These are phyloP conservation scores for Russula lepida DNA, from an alignment of 768 basidiomycete genomes.

Conservation along the genomic window DNA sequence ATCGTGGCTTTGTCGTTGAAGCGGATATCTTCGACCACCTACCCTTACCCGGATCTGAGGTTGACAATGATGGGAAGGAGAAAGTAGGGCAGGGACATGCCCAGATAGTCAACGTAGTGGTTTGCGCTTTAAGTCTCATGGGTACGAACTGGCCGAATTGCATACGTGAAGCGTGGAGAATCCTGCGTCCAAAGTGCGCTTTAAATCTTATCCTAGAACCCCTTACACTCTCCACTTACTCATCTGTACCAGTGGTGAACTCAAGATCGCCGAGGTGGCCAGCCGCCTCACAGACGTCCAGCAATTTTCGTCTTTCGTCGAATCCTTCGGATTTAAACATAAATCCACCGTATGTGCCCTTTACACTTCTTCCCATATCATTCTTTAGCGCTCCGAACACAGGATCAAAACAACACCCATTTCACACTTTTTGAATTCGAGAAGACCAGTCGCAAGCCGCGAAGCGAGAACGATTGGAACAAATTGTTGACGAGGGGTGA, in stretches of 20 bases:
- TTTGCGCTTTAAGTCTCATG: slow-evolving; percentile 96
- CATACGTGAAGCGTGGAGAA: slow-evolving; percentile 81
- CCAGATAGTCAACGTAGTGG: slow-evolving; percentile 81
- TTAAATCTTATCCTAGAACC: background rate
- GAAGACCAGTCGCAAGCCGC: slow-evolving; percentile 43
- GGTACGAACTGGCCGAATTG: slow-evolving; percentile 93
- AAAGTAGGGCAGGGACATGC: slow-evolving; percentile 41
- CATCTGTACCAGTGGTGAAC: slow-evolving; percentile 48
- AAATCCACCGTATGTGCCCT: slow-evolving; percentile 47
- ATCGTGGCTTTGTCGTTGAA: slow-evolving; percentile 68
- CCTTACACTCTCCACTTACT: background rate
- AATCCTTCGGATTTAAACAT: slow-evolving; percentile 65
- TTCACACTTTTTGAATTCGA: slow-evolving; percentile 78
- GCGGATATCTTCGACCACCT: slow-evolving; percentile 80
- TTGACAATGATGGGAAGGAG: slow-evolving; percentile 30
- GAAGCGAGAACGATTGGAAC: slow-evolving; percentile 52
- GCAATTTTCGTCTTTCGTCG: slow-evolving; percentile 56
- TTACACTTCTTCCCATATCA: background rate
- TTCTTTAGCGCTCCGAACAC: slow-evolving; percentile 10
- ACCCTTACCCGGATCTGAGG: slow-evolving; percentile 77
- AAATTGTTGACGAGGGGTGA: slow-evolving; percentile 43
- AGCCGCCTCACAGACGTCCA: slow-evolving; percentile 69
- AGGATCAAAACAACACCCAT: slow-evolving; percentile 80
- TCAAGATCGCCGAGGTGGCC: slow-evolving; percentile 85
- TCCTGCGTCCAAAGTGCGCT: slow-evolving; percentile 73